A percentile compares a stretch with the other conserved stretches of the same genome.
Evolutionary conservation across 148 eudicot genomes (phyloP).

Genomic region (Camellia granthamiana): DNA sequence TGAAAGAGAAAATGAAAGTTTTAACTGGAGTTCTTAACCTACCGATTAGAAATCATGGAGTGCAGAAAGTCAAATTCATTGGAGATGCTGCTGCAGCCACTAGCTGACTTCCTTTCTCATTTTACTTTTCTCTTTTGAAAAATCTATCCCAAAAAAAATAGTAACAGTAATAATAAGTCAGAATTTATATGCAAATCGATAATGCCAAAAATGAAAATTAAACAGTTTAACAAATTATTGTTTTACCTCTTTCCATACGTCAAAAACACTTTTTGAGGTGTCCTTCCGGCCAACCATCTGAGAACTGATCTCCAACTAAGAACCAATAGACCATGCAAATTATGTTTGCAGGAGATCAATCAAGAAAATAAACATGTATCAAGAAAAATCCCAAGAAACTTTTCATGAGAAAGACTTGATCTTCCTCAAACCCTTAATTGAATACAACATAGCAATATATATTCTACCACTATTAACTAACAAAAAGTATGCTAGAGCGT

Average conservation of each 20-base stretch:
- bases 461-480: neutral
- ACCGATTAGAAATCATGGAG: conserved; percentile 77
- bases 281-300: conserved; percentile 96
- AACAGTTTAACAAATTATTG: neutral
- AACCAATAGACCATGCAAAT: conserved; percentile 14
- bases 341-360: conserved; percentile 8
- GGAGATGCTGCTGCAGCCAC: conserved; percentile 25
- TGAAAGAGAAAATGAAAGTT: neutral
- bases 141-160: conserved; percentile 38
- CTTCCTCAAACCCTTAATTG: neutral
- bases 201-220: neutral
- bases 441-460: neutral
- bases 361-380: neutral
- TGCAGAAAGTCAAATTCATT: conserved; percentile 58
- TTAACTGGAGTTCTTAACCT: conserved; percentile 27
- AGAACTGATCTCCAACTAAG: conserved; percentile 63
- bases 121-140: conserved; percentile 82
- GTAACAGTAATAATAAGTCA: neutral
- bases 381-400: conserved; percentile 1
- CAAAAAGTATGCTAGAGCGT: neutral
- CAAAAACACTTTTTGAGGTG: conserved; percentile 74
- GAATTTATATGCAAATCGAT: neutral
- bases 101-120: conserved; percentile 34
- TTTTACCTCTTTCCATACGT: conserved; percentile 90
- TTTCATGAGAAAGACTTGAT: neutral